These are phyloP conservation scores for Arthroderma sp. DNA, from an alignment of 2,329 filamentous ascomycete species.

Conservation along the genomic window DNA sequence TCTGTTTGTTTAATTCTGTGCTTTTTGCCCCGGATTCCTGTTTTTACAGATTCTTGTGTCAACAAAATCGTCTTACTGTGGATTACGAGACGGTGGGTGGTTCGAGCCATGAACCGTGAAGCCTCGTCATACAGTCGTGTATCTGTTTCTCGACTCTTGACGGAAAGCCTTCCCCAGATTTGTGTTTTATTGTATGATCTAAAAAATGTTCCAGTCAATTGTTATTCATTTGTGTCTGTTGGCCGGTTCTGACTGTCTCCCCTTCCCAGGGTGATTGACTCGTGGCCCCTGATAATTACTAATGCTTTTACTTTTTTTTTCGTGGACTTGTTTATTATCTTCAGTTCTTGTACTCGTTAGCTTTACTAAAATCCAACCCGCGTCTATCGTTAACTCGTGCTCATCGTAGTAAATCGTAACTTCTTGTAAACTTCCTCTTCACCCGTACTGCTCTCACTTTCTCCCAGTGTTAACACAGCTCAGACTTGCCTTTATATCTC, in stretches of 20 bases:
- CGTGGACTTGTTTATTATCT: background rate
- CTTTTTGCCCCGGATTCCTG: conserved; percentile 3
- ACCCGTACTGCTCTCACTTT: too few species aligned
- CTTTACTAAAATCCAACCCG: background rate
- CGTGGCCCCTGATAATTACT: conserved; percentile 25
- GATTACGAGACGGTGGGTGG: conserved; percentile 24
- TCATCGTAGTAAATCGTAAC: background rate
- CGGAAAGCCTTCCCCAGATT: background rate
- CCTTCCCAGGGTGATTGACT: conserved; percentile 32
- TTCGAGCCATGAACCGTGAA: conserved; percentile 17
- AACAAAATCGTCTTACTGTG: conserved; percentile 5
- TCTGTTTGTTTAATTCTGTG: conserved; percentile 12
- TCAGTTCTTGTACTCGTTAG: background rate
- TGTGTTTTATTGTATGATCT: background rate
- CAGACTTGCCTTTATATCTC: conserved; percentile 24
- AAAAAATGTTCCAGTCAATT: background rate
- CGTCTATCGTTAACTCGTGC: background rate
- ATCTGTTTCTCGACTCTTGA: background rate
- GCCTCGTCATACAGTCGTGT: conserved; percentile 4
- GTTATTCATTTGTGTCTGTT: conserved; percentile 8
- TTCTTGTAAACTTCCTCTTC: background rate
- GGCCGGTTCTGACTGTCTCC: conserved; percentile 41
- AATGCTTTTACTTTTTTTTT: conserved; percentile 3
- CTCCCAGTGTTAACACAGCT: conserved; percentile 12
- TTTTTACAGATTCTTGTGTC: background rate